Base-by-base conservation (phyloP, 352 stramenopile genomes). In the Globisporangium spinosum region DNA sequence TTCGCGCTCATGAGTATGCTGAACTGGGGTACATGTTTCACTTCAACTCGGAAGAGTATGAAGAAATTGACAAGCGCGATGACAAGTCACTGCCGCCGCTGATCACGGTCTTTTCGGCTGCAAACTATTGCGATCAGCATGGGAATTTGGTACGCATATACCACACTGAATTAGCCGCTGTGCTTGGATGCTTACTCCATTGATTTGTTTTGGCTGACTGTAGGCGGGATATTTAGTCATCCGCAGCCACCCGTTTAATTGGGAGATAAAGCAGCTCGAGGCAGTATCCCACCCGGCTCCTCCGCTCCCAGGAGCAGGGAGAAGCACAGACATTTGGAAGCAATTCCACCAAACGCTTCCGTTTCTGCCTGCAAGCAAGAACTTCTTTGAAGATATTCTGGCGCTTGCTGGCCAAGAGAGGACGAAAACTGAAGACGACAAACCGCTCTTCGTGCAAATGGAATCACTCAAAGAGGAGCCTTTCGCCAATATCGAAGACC, bases 41-140 rank as follows among this genome's bases (percentile, higher is more conserved):
- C 53, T 94, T 91, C 43, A 60, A 75, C 47, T 78, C 74, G 3
- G 64, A 78, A 3, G 66, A 79, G 40, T 91, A 74, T 67, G 57
- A 70, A 20, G 62, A 53, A 0, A 49, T 94, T 20, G 85, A 93
- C 60, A 76, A 68, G 12, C 75, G 85, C 15, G 15, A 66, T 0
- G 74, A 89, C 65, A 85, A 78, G 23, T 74, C 70, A 1, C 68
- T 92, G 54, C 76, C 85, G 35, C 85, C 87, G 20, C 73, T 98
- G 20, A 90, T 98, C 54, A 98, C 96, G 0, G 86, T 99, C 4
- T 99, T 98, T 78, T 98, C 87, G 23, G 96, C 96, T 5, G 92
- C 95, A 1, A 98, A 98, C 68, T 98, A 99, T 73, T 99, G 95
- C 65, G 95, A 98, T 74, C 79, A 73, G 13, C 86, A 91, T 38